phyloP scores from a whole-genome alignment of 2,329 filamentous ascomycete species.

The Calonectria montana region DNA sequence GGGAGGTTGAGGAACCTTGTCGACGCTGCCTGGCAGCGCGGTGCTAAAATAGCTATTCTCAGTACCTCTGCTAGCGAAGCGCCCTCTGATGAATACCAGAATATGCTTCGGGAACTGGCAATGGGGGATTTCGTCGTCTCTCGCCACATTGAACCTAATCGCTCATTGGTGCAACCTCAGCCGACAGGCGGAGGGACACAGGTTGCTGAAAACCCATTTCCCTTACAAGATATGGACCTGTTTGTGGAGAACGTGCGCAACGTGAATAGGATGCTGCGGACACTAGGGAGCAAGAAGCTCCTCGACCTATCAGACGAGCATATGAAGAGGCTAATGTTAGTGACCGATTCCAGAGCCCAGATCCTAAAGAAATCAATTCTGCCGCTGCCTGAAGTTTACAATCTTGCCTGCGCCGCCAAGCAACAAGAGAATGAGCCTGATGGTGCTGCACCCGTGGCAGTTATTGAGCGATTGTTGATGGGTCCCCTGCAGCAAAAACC shows the following conservation, averaged over 20 bases:
- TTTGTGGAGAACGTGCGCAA: constrained; percentile 60
- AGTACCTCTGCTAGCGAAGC: constrained; percentile 77
- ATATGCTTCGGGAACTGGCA: constrained; percentile 53
- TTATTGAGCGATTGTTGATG: constrained; percentile 48
- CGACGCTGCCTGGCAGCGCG: constrained; percentile 76
- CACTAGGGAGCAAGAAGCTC: constrained; percentile 44
- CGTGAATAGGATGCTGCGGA: constrained; percentile 58
- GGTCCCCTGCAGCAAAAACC: constrained; percentile 47
- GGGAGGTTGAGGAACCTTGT: constrained; percentile 77
- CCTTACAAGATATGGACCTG: constrained; percentile 52
- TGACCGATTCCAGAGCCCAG: constrained; percentile 39
- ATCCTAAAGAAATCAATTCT: constrained; percentile 51
- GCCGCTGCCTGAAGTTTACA: constrained; percentile 53
- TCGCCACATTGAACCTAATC: constrained; percentile 45
- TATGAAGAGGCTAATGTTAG: constrained; percentile 42
- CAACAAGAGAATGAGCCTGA: constrained; percentile 36
- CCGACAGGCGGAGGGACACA: constrained; percentile 34
- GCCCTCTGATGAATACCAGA: constrained; percentile 56
- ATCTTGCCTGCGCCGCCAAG: constrained; percentile 49
- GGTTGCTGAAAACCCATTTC: constrained; percentile 33
- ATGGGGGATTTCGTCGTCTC: constrained; percentile 55
- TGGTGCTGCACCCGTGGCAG: constrained; percentile 36
- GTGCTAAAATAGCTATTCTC: constrained; percentile 79
- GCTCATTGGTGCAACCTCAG: constrained; percentile 42
- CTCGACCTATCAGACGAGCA: constrained; percentile 41